Base-by-base conservation (phyloP, 148 eudicot genomes). In the Pharnaceum exiguum region DNA sequence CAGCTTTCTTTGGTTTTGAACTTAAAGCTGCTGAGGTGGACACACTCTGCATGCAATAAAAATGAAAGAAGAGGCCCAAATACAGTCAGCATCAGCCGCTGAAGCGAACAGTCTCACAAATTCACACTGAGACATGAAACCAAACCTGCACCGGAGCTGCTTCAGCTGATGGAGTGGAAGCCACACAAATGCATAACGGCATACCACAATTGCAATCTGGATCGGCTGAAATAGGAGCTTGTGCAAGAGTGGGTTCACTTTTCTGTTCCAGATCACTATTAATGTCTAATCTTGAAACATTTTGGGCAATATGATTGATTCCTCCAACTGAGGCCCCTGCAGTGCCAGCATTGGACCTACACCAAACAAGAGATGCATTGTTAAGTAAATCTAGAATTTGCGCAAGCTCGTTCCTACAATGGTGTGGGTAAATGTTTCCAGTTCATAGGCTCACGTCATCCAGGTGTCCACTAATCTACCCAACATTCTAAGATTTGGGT, bases 171-270 rank as follows among this genome's bases (percentile, higher is more conserved):
- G 86, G 76, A 62, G 55, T 70, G 39, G 96, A 63, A 66, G 80
- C 80, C 70, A 66, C 83, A 70, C 98, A 93, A 67, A 93, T 93
- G 78, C 98, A 93, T 76, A 93, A 78, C 71, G 98, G 98, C 98
- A 93, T 93, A 49, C 96, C 98, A 76, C 98, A 93, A 46, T 85
- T 88, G 83, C 98, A 93, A 25, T 93, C 90, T 66, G 63, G 26
- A 58, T 68, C 56, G 28, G 58, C 71, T 30, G 70, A 31, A 43
- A 48, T 51, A 37, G 76, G 45, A 40, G 74, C 51, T 42, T 76
- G 65, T 53, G 72, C 51, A 6, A 60, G 27, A 60, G 63, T 55
- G 48, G 65, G 67, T 50, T 65, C 68, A 37, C 56, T 26, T 36
- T 70, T 72, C 33, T 60, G 42, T 45, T 79, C 82, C 49, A 78